Conservation (phyloP, 78 protist species). For the Mastigamoeba balamuthi region DNA sequence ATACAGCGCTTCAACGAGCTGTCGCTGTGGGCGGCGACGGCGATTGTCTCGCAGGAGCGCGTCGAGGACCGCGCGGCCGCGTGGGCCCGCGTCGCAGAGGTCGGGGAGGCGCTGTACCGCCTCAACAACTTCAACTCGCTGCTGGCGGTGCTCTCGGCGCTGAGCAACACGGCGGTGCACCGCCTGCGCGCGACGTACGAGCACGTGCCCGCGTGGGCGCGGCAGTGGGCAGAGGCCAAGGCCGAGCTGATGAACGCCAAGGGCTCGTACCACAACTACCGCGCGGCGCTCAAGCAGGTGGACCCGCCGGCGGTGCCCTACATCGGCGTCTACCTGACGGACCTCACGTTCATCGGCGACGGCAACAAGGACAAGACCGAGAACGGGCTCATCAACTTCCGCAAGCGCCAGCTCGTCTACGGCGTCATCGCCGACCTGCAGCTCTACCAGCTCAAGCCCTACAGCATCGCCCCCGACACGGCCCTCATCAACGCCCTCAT, state of each 20-base stretch:
- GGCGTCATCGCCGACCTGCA: neutral
- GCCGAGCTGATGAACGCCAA: neutral
- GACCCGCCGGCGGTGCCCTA: neutral
- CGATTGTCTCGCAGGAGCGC: neutral
- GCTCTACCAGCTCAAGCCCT: neutral
- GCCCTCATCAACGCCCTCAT: neutral
- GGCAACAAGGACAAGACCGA: neutral
- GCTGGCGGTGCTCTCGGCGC: neutral
- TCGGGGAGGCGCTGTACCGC: neutral
- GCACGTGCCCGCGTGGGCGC: neutral
- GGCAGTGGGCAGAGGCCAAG: neutral
- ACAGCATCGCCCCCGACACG: too few relatives aligned
- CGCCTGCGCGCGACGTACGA: neutral
- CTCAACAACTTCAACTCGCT: conserved; percentile 7
- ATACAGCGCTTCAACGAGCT: neutral
- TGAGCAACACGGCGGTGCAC: neutral
- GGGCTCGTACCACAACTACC: neutral
- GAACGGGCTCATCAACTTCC: neutral
- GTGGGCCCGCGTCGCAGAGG: neutral
- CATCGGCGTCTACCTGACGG: conserved; percentile 1
- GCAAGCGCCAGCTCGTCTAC: neutral
- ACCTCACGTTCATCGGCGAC: neutral
- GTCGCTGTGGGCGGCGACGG: neutral
- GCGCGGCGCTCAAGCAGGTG: neutral
- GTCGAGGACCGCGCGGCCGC: neutral